Evolutionary conservation across 768 basidiomycete genomes (phyloP).

Genomic region (Phylloporus arenicola): DNA sequence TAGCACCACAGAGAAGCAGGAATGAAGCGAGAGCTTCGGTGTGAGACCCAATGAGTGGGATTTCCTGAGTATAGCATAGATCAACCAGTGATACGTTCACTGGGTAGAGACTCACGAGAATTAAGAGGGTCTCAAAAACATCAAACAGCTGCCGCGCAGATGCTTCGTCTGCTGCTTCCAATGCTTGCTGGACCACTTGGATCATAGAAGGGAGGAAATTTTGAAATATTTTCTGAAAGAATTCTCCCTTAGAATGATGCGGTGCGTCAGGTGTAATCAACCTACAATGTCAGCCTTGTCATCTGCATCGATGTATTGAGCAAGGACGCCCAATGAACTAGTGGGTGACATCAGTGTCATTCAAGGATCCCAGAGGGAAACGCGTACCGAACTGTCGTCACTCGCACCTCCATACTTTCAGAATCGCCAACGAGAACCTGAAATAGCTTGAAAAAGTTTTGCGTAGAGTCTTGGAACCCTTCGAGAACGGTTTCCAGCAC

Average conservation of each 20-base stretch:
- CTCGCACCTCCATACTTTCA: constrained; percentile 83
- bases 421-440: constrained; percentile 67
- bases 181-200: constrained; percentile 76
- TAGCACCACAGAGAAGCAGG: constrained; percentile 79
- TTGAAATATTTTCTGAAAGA: constrained; percentile 76
- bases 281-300: constrained; percentile 84
- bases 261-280: constrained; percentile 10
- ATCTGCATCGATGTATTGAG: constrained; percentile 85
- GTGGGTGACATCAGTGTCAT: constrained; percentile 4
- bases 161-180: constrained; percentile 73
- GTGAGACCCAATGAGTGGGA: constrained; percentile 86
- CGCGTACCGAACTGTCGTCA: constrained; percentile 76
- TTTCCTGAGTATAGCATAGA: constrained; percentile 53
- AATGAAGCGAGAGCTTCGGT: constrained; percentile 84
- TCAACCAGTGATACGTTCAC: constrained; percentile 1
- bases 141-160: constrained; percentile 89
- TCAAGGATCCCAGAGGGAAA: not conserved
- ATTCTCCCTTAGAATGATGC: not conserved
- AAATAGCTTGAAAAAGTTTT: constrained; percentile 77
- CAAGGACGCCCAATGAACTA: constrained; percentile 85
- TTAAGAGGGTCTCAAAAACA: constrained; percentile 91
- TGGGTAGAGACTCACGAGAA: constrained; percentile 53
- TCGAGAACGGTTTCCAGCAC: constrained; percentile 90
- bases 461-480: constrained; percentile 74
- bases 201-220: constrained; percentile 82